Base-by-base conservation (phyloP, 2,329 filamentous ascomycete genomes). In the Leptographium wingfieldii region DNA sequence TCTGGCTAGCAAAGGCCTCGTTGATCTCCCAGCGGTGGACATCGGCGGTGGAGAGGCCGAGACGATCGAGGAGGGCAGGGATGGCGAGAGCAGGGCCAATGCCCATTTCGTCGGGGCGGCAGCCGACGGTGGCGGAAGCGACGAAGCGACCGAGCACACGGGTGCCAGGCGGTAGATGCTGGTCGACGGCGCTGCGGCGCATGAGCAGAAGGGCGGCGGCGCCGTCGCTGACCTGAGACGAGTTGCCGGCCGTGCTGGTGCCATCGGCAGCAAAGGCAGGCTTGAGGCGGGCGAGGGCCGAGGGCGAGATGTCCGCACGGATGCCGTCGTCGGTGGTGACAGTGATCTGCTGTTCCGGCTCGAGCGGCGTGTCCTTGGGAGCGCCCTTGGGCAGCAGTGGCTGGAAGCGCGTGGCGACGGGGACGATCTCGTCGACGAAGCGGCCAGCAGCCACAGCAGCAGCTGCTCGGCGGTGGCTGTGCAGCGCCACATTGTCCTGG, bases 21-120 rank as follows among this genome's bases (percentile, higher is more conserved):
- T 96, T 96, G 72, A 96, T 87, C 77, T 96, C 92, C 91, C 91
- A 96, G 11, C 94, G 77, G 43, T 86, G 81, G 0, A 97, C 82
- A 61, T 96, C 90, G 2, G 78, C 76, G 14, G 76, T 85, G 52
- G 74, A 69, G 16, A 96, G 71, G 0, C 85, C 89, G 1, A 86
- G 81, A 62, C 83, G 81, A 22, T 76, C 71, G n/a, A 96, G 77
- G 25, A 96, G 77, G 70, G 86, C 88, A 7, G 92, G 92, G 58
- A 96, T 92, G 0, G 90, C 92, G 33, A 95, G 69, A 0, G 90
- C 90, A 0, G 92, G 92, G 0, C 92, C 92, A 61, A 96, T 79
- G 48, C 92, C 92, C 92, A 97, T 96, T 79, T 96, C 91, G 68
- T 95, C 90, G 0, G 92, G 92, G 57, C 78, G 79, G 70, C 90